Percentiles rank a stretch among this genome's conserved stretches.
Evolutionary conservation across 345 rosid genomes (phyloP).

Genomic region (Ricinus communis): DNA sequence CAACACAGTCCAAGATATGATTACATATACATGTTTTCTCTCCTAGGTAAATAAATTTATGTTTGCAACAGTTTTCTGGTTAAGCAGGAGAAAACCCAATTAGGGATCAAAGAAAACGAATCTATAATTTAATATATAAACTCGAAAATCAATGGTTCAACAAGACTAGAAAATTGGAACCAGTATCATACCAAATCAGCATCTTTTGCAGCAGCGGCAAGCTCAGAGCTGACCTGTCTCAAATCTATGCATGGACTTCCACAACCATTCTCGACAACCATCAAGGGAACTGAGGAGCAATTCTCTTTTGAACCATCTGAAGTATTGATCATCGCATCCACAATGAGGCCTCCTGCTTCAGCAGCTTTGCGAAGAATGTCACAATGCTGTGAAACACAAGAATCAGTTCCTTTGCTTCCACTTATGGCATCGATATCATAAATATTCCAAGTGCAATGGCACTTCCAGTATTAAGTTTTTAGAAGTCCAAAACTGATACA

Average conservation of each 20-base stretch:
- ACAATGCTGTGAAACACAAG: constrained; percentile 64
- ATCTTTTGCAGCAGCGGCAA: constrained; percentile 87
- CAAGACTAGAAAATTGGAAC: constrained; percentile 9
- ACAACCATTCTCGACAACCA: constrained; percentile 99
- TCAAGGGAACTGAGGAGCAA: constrained; percentile 72
- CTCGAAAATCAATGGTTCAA: background rate
- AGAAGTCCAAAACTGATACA: background rate
- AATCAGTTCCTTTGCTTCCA: constrained; percentile 16
- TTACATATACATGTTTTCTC: background rate
- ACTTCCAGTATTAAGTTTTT: background rate
- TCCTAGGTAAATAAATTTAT: background rate
- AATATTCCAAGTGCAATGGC: background rate
- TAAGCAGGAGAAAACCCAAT: background rate
- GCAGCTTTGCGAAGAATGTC: constrained; percentile 94
- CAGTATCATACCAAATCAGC: constrained; percentile 80
- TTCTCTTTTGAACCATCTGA: constrained; percentile 61
- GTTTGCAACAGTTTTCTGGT: constrained; percentile 5
- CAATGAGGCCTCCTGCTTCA: constrained; percentile 90
- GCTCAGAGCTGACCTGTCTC: constrained; percentile 98
- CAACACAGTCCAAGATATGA: background rate
- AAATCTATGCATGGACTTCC: constrained; percentile 99
- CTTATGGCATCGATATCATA: background rate
- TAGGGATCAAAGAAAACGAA: background rate
- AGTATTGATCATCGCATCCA: constrained; percentile 80
- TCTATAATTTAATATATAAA: background rate